Base-by-base conservation (phyloP, 371 early-diverging fungal species). In the Lichtheimia hyalospora region DNA sequence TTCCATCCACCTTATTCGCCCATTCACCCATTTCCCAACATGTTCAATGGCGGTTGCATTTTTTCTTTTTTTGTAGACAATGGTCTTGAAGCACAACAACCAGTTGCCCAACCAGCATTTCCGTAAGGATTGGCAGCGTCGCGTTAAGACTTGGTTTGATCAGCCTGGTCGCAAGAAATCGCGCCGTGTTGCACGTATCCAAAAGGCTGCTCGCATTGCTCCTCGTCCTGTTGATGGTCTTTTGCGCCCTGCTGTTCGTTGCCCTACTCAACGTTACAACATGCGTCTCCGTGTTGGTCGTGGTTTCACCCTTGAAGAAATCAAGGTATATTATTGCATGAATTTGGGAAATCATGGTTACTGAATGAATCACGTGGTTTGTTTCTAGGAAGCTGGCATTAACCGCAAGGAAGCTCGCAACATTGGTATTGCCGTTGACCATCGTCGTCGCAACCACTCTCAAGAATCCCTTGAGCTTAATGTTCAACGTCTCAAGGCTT, bases 101-200 rank as follows among this genome's bases (percentile, higher is more conserved):
- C 89, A 90, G 77, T 84, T 99, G 85, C 98, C 97, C 84, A 97
- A 96, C 85, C 88, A 82, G 79, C 99, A 99, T 79, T 96, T 98
- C 91, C 98, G 94, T 83, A 99, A 99, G 93, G 93, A 97, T 84
- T 97, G 99, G 95, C 92, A 96, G 79, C 79, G 84, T 64, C 95
- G 93, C 71, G 97, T 98, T 66, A 95, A 93, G 89, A 97, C 97
- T 70, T 99, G 99, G 98, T 99, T 99, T 85, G 89, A 98, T 86
- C 99, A 99, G 86, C 94, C 99, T 68, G 95, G 95, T 61, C 92
- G 92, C 75, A 96, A 95, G 90, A 88, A 89, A 85, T 82, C 92
- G 64, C 87, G 99, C 74, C 87, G 95, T 67, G 76, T 90, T 55
- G 86, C 86, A 62, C 92, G 99, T 71, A 81, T 90, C 73, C 86